phyloP scores from a whole-genome alignment of 2,329 filamentous ascomycete genomes.

The Incumbomyces lentus region DNA sequence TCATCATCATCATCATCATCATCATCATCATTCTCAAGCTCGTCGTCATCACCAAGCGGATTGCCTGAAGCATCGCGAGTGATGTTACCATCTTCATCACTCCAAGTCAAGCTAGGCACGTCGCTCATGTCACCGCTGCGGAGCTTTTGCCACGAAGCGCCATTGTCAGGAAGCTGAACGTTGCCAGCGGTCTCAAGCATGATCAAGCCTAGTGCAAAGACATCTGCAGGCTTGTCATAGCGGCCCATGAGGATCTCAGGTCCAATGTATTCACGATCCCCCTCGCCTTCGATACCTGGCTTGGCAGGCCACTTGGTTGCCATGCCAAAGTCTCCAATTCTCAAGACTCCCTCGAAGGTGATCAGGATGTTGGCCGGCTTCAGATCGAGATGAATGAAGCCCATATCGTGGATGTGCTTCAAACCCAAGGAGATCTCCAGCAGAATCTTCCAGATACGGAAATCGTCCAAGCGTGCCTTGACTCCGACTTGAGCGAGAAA shows the following conservation, averaged over 20 bases:
- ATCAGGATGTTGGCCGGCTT: constrained; percentile 58
- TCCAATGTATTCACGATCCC: constrained; percentile 91
- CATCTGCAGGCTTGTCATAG: constrained; percentile 82
- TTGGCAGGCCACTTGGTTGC: constrained; percentile 69
- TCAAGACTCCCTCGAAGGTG: constrained; percentile 55
- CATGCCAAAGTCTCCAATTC: constrained; percentile 60
- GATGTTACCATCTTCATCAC: constrained; percentile 57
- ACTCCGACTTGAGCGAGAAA: constrained; percentile 76
- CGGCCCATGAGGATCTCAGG: constrained; percentile 80
- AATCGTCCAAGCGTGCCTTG: constrained; percentile 84
- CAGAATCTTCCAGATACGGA: constrained; percentile 96
- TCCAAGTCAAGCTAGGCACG: constrained; percentile 78
- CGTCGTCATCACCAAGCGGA: constrained; percentile 43
- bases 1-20: constrained; percentile 26
- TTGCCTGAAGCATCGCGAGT: constrained; percentile 65
- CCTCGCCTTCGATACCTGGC: constrained; percentile 73
- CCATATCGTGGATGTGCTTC: constrained; percentile 77
- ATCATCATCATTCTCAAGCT: constrained; percentile 30
- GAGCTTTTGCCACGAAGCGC: constrained; percentile 79
- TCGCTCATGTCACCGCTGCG: constrained; percentile 82
- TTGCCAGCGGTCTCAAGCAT: constrained; percentile 92
- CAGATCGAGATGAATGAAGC: constrained; percentile 62
- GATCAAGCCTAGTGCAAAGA: constrained; percentile 90
- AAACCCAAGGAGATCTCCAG: constrained; percentile 75
- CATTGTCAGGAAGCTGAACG: constrained; percentile 86